A percentile compares a stretch with the other conserved stretches of the same genome.
phyloP scores from a whole-genome alignment of 2,329 filamentous ascomycete genomes.

The Calonectria leucothoes region DNA sequence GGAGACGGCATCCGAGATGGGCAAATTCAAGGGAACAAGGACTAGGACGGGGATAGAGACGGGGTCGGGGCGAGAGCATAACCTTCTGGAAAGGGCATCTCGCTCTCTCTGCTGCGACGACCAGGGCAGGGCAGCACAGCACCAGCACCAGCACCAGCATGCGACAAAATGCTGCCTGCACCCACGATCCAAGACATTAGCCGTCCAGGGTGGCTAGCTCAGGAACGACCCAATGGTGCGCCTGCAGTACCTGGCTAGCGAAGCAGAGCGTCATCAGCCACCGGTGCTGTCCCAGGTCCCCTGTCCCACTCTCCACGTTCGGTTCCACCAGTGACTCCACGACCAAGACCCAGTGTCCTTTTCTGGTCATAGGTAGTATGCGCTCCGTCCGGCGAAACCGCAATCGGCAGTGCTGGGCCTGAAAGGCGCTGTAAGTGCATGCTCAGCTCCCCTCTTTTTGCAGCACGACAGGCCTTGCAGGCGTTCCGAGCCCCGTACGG shows the following conservation, averaged over 20 bases:
- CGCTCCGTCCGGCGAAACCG: slow-evolving; percentile 17
- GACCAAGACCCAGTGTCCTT: slow-evolving; percentile 7
- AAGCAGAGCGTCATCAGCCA: slow-evolving; percentile 30
- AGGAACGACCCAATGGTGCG: slow-evolving; percentile 13
- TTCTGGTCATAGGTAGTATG: not conserved
- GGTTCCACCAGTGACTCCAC: slow-evolving; percentile 40
- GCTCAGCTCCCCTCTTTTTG: not conserved
- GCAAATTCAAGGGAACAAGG: not conserved
- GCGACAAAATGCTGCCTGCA: not conserved
- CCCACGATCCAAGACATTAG: not conserved
- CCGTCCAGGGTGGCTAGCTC: not conserved
- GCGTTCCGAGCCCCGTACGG: slow-evolving; percentile 27
- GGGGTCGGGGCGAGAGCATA: slow-evolving; percentile 5
- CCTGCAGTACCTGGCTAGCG: slow-evolving; percentile 22
- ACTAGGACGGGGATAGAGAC: not conserved
- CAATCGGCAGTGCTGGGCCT: slow-evolving; percentile 9
- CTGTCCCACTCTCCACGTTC: slow-evolving; percentile 38
- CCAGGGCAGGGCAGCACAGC: not conserved
- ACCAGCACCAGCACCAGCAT: not conserved
- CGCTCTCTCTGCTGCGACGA: not conserved
- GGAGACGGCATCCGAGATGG: slow-evolving; percentile 13
- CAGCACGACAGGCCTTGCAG: not conserved
- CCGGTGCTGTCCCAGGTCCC: slow-evolving; percentile 29
- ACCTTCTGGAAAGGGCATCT: not conserved
- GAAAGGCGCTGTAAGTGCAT: not conserved